Conservation (phyloP, 164 flowering plant genomes). For the Tetrastigma voinierianum region DNA sequence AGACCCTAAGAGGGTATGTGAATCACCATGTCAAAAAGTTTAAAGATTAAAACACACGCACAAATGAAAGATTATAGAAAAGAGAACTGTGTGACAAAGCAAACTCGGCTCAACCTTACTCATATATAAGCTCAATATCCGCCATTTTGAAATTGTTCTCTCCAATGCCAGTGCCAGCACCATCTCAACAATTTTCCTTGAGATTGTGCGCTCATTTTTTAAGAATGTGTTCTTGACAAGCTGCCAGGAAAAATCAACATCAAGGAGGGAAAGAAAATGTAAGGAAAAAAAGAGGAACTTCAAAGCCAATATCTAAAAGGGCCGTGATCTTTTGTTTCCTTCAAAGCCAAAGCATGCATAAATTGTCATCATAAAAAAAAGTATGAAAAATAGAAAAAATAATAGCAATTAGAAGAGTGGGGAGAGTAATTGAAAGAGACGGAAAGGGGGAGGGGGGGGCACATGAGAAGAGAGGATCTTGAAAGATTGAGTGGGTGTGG, state of each 20-base stretch:
- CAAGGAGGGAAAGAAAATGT: neutral
- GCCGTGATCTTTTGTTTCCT: no score
- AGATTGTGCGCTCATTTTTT: constrained; percentile 24
- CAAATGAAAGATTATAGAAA: neutral
- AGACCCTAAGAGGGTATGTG: neutral
- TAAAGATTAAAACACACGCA: neutral
- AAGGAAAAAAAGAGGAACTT: neutral
- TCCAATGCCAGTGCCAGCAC: constrained; percentile 21
- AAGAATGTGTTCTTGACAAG: constrained; percentile 26
- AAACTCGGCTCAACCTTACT: constrained; percentile 16
- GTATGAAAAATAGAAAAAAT: no score
- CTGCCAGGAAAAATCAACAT: constrained; percentile 14
- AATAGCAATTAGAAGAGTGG: no score
- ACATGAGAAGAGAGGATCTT: no score
- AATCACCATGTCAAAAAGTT: neutral
- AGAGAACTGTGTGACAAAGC: neutral
- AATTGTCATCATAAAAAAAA: no score
- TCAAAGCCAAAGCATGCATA: no score
- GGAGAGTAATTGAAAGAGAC: no score
- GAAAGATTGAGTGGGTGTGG: no score
- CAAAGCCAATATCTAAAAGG: no score
- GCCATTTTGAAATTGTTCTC: constrained; percentile 19
- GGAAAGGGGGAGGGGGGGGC: no score
- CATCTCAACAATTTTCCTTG: constrained; percentile 26
- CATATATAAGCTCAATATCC: constrained; percentile 16